Evolutionary conservation across 2,329 filamentous ascomycete species (phyloP), one percentile per base, ranked within the genome.

Genomic region (Cladosporium sp.): DNA sequence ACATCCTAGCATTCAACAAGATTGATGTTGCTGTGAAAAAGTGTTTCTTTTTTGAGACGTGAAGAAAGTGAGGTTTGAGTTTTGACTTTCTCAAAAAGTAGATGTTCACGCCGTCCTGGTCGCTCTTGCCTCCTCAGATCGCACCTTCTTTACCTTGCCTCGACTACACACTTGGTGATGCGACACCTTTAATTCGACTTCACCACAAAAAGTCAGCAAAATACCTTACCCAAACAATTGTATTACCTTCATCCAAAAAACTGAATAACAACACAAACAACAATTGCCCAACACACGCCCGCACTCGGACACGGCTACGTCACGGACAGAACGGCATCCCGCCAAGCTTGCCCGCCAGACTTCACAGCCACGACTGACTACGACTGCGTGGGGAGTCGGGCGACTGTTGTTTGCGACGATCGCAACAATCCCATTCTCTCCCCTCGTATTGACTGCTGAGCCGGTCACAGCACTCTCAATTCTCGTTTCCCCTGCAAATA

Each of bases 1-100:
- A 62, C 59, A 62, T 62, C 59, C 59, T 39, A 54, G 32, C 59
- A 62, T 62, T 62, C 59, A 62, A 62, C 59, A 57, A 32, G 32
- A 61, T 32, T 62, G 46, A 34, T 51, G 48, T 53, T 62, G 23
- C 58, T 60, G 36, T 48, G 18, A 60, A 28, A 49, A 28, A 36
- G 8, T 23, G 14, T 14, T 32, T 53, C 0, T 13, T 32, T 10
- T 25, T 3, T 39, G 54, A 39, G 32, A 57, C 21, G 54, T 57
- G n/a, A 57, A 57, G 28, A 32, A 30, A n/a, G 51, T 54, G 51
- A 30, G 18, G 18, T 3, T 54, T 54, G 51, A 21, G 26, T 54
- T 54, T 32, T 21, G 16, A 32, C 26, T 54, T 21, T 30, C 51
- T 32, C 3, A 10, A 46, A 43, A 34, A 34, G 32, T 34, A 34